These are phyloP conservation scores for Arctium minus DNA, from an alignment of 129 eudicot genomes.

Conservation along the genomic window DNA sequence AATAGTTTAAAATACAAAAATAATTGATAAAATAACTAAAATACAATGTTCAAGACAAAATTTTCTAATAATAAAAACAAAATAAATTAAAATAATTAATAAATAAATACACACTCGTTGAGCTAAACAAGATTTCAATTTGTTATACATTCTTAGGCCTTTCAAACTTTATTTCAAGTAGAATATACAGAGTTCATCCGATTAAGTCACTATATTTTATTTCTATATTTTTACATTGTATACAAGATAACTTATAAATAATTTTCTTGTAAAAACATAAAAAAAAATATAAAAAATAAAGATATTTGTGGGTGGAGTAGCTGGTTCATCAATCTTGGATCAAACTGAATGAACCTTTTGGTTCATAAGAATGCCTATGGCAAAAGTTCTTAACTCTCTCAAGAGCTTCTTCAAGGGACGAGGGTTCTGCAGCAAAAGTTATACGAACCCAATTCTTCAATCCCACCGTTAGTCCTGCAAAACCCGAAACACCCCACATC, in stretches of 20 bases:
- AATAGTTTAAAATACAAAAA: too few species aligned
- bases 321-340: slow-evolving; percentile 4
- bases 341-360: slow-evolving; percentile 11
- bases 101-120: too few species aligned
- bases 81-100: too few species aligned
- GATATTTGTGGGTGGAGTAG: background rate
- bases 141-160: too few species aligned
- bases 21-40: too few species aligned
- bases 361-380: slow-evolving; percentile 50
- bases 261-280: background rate
- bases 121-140: too few species aligned
- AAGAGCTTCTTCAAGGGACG: slow-evolving; percentile 76
- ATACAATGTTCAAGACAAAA: too few species aligned
- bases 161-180: too few species aligned
- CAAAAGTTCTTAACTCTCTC: slow-evolving; percentile 58
- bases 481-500: background rate
- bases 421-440: slow-evolving; percentile 85
- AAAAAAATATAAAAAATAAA: slow-evolving; percentile 7
- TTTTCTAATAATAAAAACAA: too few species aligned
- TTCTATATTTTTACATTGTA: background rate
- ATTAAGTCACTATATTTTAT: background rate
- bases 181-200: background rate
- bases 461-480: slow-evolving; percentile 78
- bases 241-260: background rate
- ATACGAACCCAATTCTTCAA: slow-evolving; percentile 82